Base-by-base conservation (phyloP, 1,284 basidiomycete genomes). In the Apiotrichum brassicae region DNA sequence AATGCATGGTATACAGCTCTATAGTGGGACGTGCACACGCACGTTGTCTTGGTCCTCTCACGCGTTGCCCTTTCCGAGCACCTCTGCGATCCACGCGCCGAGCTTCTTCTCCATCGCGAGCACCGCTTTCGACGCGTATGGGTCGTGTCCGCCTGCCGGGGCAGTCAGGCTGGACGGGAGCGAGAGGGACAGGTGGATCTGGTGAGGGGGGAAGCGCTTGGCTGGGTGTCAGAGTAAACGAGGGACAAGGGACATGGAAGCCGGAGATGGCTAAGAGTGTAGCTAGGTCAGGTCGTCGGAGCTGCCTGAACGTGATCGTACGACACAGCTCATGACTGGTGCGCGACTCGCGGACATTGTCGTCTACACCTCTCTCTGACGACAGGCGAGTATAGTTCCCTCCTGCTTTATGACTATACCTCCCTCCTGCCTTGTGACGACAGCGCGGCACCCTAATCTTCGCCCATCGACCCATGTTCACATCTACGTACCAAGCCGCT, bases 401-500 rank as follows among this genome's bases (percentile, higher is more conserved):
- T n/a, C n/a, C n/a, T n/a, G n/a, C n/a, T n/a, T n/a, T n/a, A n/a
- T n/a, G n/a, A n/a, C n/a, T n/a, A n/a, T n/a, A n/a, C n/a, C n/a
- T n/a, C n/a, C n/a, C n/a, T n/a, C n/a, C n/a, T n/a, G n/a, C n/a
- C n/a, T n/a, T n/a, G n/a, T n/a, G n/a, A n/a, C n/a, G n/a, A n/a
- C n/a, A 38, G 36, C n/a, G n/a, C 35, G n/a, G 18, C 25, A 2
- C 5, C 19, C 23, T n/a, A 22, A 4, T 20, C 23, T 8, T n/a
- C 12, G 13, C 14, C 6, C n/a, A 25, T n/a, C 25, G n/a, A n/a
- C n/a, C n/a, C n/a, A n/a, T n/a, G n/a, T n/a, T n/a, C n/a, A n/a
- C n/a, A n/a, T n/a, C 9, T 11, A 72, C 78, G 76, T 74, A 88
- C 87, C 86, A 63, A 90, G 76, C 58, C 87, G 79, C 71, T 83